Conservation (phyloP, 768 basidiomycete genomes). For the Crucibulum laeve region DNA sequence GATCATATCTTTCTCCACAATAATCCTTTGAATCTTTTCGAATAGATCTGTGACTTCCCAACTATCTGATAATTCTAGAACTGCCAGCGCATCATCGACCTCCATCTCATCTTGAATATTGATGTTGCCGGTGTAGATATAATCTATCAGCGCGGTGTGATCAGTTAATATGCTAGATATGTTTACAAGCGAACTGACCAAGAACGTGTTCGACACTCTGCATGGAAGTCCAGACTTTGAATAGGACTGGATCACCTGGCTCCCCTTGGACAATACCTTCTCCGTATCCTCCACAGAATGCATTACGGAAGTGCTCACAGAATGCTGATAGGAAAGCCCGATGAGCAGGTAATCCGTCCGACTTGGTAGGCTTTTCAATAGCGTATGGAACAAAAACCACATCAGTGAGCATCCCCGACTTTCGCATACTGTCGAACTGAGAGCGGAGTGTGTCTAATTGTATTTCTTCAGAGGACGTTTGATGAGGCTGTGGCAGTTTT, state of each 20-base stretch:
- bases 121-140: constrained; percentile 22
- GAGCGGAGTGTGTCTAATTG: constrained; percentile 14
- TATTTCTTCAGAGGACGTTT: constrained; percentile 7
- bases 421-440: constrained; percentile 29
- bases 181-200: background rate
- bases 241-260: constrained; percentile 6
- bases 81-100: constrained; percentile 15
- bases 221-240: constrained; percentile 2
- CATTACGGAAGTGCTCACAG: constrained; percentile 24
- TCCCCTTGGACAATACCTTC: constrained; percentile 12
- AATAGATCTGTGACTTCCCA: constrained; percentile 20
- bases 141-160: constrained; percentile 17
- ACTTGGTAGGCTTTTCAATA: constrained; percentile 11
- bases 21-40: constrained; percentile 20
- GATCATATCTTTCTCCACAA: constrained; percentile 20
- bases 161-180: background rate
- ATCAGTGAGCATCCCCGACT: constrained; percentile 26
- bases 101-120: constrained; percentile 3
- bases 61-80: constrained; percentile 20
- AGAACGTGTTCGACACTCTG: background rate
- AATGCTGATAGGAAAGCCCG: constrained; percentile 31
- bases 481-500: constrained; percentile 4
- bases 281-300: constrained; percentile 20
- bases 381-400: constrained; percentile 24
- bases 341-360: constrained; percentile 29